Conservation (phyloP, 371 early-diverging fungal genomes). For the Entomophthora muscae region DNA sequence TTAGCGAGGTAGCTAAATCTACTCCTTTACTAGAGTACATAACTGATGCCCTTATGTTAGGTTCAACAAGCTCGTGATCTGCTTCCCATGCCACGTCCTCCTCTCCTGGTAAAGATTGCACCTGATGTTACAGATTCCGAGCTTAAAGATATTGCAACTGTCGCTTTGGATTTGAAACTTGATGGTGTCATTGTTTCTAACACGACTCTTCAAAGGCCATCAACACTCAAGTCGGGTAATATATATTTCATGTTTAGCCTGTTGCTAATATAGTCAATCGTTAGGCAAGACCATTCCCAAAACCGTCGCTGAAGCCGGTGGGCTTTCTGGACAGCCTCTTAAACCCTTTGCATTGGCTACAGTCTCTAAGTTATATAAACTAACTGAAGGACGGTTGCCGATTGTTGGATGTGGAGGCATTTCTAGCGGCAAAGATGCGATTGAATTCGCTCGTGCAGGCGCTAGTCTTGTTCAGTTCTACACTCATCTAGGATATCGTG, state of each 20-base stretch:
- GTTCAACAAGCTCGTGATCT: background rate
- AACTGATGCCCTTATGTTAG: background rate
- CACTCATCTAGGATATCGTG: constrained; percentile 44
- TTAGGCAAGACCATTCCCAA: constrained; percentile 13
- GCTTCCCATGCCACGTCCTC: constrained; percentile 18
- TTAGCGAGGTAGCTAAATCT: constrained; percentile 39
- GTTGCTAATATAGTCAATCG: constrained; percentile 2
- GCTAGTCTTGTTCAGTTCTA: constrained; percentile 62
- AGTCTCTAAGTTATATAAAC: constrained; percentile 41
- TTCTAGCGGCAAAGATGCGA: constrained; percentile 41
- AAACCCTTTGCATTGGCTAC: constrained; percentile 36
- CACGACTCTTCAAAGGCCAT: constrained; percentile 61
- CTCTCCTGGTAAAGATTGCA: constrained; percentile 67
- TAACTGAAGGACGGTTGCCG: constrained; percentile 44
- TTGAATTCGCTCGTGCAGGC: constrained; percentile 53
- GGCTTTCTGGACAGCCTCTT: constrained; percentile 60
- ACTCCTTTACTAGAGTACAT: background rate
- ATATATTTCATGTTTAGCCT: constrained; percentile 12
- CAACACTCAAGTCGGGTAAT: constrained; percentile 22
- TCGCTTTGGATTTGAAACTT: constrained; percentile 34
- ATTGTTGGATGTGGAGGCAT: constrained; percentile 78
- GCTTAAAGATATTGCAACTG: constrained; percentile 46
- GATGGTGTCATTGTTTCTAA: constrained; percentile 73
- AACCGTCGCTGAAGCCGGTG: constrained; percentile 37
- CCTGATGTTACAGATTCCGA: constrained; percentile 56